Conservation (phyloP, 176 grass and related monocot genomes). For the Cenchrus americanus region DNA sequence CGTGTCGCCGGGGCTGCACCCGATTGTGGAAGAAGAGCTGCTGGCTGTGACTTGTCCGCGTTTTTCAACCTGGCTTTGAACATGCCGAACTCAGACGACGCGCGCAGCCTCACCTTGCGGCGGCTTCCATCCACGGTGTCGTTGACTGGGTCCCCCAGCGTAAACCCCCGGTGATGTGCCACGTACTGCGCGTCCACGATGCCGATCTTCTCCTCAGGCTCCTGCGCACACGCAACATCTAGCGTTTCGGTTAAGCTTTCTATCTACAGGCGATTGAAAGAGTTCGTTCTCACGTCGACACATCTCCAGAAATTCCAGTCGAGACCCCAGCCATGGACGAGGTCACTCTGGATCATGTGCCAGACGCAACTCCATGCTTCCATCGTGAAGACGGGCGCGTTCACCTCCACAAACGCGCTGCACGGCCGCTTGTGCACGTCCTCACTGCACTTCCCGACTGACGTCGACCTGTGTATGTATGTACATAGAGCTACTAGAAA, state of each 20-base stretch:
- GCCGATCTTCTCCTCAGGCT: slow-evolving; percentile 23
- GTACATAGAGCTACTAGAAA: too few relatives aligned
- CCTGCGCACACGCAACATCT: not conserved
- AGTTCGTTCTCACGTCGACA: slow-evolving; percentile 26
- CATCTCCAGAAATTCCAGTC: slow-evolving; percentile 54
- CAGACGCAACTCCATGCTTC: slow-evolving; percentile 52
- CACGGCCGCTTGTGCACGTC: slow-evolving; percentile 19
- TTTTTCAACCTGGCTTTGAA: not conserved
- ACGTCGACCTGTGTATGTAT: not conserved
- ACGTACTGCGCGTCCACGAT: slow-evolving; percentile 42
- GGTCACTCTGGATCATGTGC: slow-evolving; percentile 55
- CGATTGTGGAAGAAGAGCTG: not conserved
- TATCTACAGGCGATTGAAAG: not conserved
- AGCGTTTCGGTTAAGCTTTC: not conserved
- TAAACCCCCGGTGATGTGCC: slow-evolving; percentile 14
- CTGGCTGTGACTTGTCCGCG: not conserved
- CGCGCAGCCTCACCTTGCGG: not conserved
- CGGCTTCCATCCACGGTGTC: not conserved
- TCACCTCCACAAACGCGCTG: slow-evolving; percentile 52
- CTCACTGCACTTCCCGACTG: not conserved
- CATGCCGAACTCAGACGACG: not conserved
- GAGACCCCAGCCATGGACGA: slow-evolving; percentile 41
- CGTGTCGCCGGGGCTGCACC: too few relatives aligned
- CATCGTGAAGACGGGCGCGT: slow-evolving; percentile 43
- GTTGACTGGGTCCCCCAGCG: not conserved